Percentiles rank a stretch among this genome's conserved stretches.
These are phyloP conservation scores for Staphylotrichum tortipilum DNA, from an alignment of 495 filamentous ascomycete genomes.

Conservation along the genomic window DNA sequence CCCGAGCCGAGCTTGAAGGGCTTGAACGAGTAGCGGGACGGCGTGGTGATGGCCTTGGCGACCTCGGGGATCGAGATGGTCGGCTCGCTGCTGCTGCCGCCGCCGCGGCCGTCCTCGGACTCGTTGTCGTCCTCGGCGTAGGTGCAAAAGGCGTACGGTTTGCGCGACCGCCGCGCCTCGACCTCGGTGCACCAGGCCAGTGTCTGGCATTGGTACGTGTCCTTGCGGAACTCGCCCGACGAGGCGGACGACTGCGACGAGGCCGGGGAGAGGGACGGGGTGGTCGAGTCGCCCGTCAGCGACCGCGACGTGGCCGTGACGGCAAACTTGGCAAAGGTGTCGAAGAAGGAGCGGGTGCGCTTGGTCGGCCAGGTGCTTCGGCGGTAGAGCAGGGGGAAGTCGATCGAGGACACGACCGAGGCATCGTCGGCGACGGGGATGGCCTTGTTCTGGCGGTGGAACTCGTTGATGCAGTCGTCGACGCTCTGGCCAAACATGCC, in stretches of 20 bases:
- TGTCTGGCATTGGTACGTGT: constrained; percentile 24
- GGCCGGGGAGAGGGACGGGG: not conserved
- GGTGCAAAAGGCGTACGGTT: constrained; percentile 27
- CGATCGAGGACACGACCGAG: constrained; percentile 9
- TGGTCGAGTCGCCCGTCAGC: not conserved
- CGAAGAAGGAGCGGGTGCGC: constrained; percentile 24
- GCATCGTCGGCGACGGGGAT: constrained; percentile 19
- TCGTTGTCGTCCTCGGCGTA: constrained; percentile 23
- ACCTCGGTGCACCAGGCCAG: constrained; percentile 28
- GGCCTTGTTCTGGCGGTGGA: constrained; percentile 23
- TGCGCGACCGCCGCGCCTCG: constrained; percentile 12
- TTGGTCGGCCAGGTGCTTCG: constrained; percentile 25
- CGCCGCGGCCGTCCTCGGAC: no score
- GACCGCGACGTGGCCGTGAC: constrained; percentile 7
- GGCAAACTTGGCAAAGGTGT: constrained; percentile 25
- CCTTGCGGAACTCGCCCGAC: constrained; percentile 19
- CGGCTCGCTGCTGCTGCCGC: not conserved
- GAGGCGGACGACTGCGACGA: constrained; percentile 7
- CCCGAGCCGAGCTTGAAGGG: constrained; percentile 27
- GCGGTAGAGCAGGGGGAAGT: constrained; percentile 19
- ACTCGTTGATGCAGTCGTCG: constrained; percentile 24
- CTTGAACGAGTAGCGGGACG: constrained; percentile 22
- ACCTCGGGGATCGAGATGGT: constrained; percentile 26
- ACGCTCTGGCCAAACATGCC: constrained; percentile 23
- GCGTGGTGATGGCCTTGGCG: constrained; percentile 28